Base-by-base conservation (phyloP, 768 basidiomycete genomes). In the Leucocoprinus leucothites region DNA sequence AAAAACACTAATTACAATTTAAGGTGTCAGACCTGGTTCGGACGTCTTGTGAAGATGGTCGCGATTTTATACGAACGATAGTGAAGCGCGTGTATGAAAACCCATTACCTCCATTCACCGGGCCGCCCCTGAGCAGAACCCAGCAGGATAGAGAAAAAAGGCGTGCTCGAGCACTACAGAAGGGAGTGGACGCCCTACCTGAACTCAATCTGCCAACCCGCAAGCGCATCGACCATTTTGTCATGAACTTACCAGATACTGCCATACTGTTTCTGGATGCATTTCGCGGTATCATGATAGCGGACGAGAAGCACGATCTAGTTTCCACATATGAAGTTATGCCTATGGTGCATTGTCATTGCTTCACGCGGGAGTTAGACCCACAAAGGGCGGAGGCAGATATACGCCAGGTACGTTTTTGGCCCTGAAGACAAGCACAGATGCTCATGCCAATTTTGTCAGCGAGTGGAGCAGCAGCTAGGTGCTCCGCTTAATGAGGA, bases 221-320 rank as follows among this genome's bases (percentile, higher is more conserved):
- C 56, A 74, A 69, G 53, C 71, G 79, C 42, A 84, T 97, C 60
- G 72, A 83, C 11, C 96, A 97, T 66, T 94, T 92, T 65, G 88
- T 97, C n/a, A 96, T 99, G 94, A 99, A 99, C 69, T 77, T 99
- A 18, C 97, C 97, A 2, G 94, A 92, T 61, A 86, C 88, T 22
- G 97, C 95, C 0, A 84, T 98, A 52, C 77, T 82, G 34, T 98
- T 98, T 71, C 77, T 99, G 49, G 89, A 90, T 64, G 91, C 91
- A 1, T 97, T 92, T 74, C 81, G 82, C 3, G 94, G 93, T 1
- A 77, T 89, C 56, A 77, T 91, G 46, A 26, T 19, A 22, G 65
- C 69, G 62, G 69, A 71, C 48, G 61, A 60, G 36, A 64, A 58
- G 43, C 65, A 71, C 61, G 64, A 75, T 65, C 40, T 77, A 53